Conservation (phyloP, 306 rosid genomes). For the Begonia peltatifolia region DNA sequence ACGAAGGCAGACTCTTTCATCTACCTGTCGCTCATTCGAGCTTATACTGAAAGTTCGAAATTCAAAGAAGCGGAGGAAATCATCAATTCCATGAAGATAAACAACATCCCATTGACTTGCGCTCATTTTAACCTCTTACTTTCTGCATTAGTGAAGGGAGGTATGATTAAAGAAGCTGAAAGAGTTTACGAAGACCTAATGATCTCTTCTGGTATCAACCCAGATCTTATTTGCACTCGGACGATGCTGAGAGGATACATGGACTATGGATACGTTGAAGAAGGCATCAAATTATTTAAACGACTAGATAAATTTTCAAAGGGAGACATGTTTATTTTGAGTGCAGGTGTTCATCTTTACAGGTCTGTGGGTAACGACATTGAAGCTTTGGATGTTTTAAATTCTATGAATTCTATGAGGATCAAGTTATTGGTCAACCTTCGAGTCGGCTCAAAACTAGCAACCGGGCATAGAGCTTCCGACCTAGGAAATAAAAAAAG, state of each 20-base stretch:
- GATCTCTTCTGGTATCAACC: slow-evolving; percentile 37
- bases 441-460: slow-evolving; percentile 36
- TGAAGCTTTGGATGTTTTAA: slow-evolving; percentile 41
- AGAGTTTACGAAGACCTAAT: slow-evolving; percentile 37
- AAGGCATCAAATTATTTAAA: slow-evolving; percentile 57
- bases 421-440: slow-evolving; percentile 48
- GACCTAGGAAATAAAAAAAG: no score
- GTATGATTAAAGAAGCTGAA: slow-evolving; percentile 53
- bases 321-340: slow-evolving; percentile 55
- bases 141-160: slow-evolving; percentile 45
- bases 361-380: slow-evolving; percentile 33
- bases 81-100: slow-evolving; percentile 41
- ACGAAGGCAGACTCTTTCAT: slow-evolving; percentile 59
- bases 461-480: not conserved
- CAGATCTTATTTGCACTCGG: slow-evolving; percentile 48
- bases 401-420: slow-evolving; percentile 33
- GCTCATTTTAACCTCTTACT: slow-evolving; percentile 54
- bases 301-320: slow-evolving; percentile 22
- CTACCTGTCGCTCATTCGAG: slow-evolving; percentile 61
- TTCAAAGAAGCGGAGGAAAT: slow-evolving; percentile 58
- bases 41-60: slow-evolving; percentile 41
- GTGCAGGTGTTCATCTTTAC: slow-evolving; percentile 69
- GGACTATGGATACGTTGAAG: slow-evolving; percentile 40
- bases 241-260: slow-evolving; percentile 64
- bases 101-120: slow-evolving; percentile 52